Base-by-base conservation (phyloP, 108 stramenopile species). In the Nitzschia palea region DNA sequence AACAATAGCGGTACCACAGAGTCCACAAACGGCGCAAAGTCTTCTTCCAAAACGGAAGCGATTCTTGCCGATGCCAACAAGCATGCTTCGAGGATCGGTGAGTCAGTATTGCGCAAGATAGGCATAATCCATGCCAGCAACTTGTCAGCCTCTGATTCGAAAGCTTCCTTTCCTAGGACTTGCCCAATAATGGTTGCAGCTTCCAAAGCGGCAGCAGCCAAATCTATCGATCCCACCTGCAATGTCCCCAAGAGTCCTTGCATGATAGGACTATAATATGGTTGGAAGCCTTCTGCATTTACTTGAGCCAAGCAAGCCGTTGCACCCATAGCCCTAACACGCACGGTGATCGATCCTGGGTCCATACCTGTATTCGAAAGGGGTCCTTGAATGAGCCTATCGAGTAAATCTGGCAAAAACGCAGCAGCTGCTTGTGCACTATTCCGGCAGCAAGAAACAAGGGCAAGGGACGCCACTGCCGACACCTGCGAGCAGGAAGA, bases 11-110 rank as follows among this genome's bases (percentile, higher is more conserved):
- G 88, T n/a, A 94, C 47, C 29, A 94, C 74, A 1, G 77, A 62
- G 12, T 82, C 74, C 37, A 81, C 55, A 61, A 81, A 87, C 6
- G 78, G 85, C 28, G 74, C 74, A 50, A 86, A 94, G 23, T 83
- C 68, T 20, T 75, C 76, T 42, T 73, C 81, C 75, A 89, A 73
- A 9, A 90, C 89, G 5, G 81, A 77, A n/a, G 89, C 86, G 64
- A 94, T 86, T 10, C 93, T 74, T 15, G 93, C 93, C 60, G 84
- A 91, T 18, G 85, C 84, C 27, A 84, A 76, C 62, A 90, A 67
- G 12, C 90, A 67, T 36, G 90, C 82, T 35, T 86, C 88, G 55
- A 85, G 58, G 14, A 47, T 5, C 14, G 89, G 86, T 2, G 81
- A 65, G 32, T 68, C 58, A 25, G 55, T 17, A 18, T 68, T 43